Evolutionary conservation across 2,329 filamentous ascomycete species (phyloP), one percentile per base, ranked within the genome.

Genomic region (Coniella vitis): DNA sequence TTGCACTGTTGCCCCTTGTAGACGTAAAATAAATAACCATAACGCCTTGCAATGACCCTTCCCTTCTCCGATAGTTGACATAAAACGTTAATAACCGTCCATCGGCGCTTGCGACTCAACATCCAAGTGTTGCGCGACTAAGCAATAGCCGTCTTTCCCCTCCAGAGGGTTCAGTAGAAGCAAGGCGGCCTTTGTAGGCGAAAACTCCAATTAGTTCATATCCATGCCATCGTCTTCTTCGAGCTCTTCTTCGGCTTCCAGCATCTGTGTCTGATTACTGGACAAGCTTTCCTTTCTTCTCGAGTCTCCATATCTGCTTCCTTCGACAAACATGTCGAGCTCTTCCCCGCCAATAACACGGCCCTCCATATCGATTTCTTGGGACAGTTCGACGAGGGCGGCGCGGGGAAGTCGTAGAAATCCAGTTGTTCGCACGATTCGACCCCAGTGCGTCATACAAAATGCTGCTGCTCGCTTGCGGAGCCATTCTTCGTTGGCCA

Each of bases 301-400:
- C 5, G 60, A 60, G 39, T 71, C 72, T n/a, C 68, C 65, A 47
- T 67, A 54, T 29, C 64, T 61, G 31, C 61, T 64, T 20, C 55
- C 59, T 25, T 72, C 72, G 49, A 69, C 74, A 52, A 73, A 79
- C 59, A 68, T 61, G 55, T 79, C 75, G 14, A 94, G 72, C 64
- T 96, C 90, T 54, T 95, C 87, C 38, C 91, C 91, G 46, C 86
- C 86, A 5, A 97, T 77, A 7, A 98, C 85, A 21, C 91, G 79
- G n/a, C 90, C 90, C 61, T 97, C 93, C 59, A 84, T 86, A 65
- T 96, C 90, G 38, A 95, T 87, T 63, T 95, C 90, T 65, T 95
- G 89, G 47, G 88, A 95, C 9, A 98, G 77, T 61, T 96, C 91
- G 48, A 97, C 86, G 49, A 98, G 74, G 19, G 88, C 87, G 45